Percentiles rank a stretch among this genome's conserved stretches.
These are phyloP conservation scores for Przewalskia tangutica DNA, from an alignment of 257 asterid species.

Conservation along the genomic window DNA sequence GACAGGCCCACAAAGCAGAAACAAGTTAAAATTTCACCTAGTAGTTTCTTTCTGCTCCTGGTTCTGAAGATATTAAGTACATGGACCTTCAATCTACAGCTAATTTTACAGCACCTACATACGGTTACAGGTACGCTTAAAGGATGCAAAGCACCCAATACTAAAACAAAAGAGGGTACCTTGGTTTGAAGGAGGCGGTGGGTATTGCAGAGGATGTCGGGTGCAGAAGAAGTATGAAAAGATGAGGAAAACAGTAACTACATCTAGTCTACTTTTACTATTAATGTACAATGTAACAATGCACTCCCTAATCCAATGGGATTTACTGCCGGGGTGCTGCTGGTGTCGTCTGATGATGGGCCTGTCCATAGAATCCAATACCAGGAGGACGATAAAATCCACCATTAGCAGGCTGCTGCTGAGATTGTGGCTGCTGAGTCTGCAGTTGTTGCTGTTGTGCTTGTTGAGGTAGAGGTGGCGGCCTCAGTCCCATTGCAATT, in stretches of 20 bases:
- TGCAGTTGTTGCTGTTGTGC: conserved; percentile 25
- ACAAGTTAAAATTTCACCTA: neutral
- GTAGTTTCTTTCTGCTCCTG: neutral
- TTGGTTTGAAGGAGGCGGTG: neutral
- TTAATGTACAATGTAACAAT: conserved; percentile 29
- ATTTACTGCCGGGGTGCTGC: conserved; percentile 75
- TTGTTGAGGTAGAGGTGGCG: conserved; percentile 27
- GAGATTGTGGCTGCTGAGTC: conserved; percentile 15
- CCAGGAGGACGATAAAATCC: conserved; percentile 73
- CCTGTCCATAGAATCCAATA: conserved; percentile 73
- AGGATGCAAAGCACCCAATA: conserved; percentile 3
- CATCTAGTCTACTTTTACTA: conserved; percentile 12
- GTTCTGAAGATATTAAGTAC: neutral
- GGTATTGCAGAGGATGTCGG: neutral
- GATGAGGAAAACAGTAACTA: neutral
- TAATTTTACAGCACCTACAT: conserved; percentile 4
- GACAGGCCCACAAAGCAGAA: neutral
- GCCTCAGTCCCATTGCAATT: conserved; percentile 35
- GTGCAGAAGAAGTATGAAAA: neutral
- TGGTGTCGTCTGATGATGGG: conserved; percentile 73
- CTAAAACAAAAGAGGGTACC: neutral
- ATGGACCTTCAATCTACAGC: conserved; percentile 1
- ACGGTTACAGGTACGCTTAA: neutral
- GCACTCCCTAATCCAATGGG: conserved; percentile 6
- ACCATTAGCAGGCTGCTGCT: conserved; percentile 30